Evolutionary conservation across 2,329 filamentous ascomycete genomes (phyloP), one percentile per base, ranked within the genome.

Genomic region (Botrytis cinerea): DNA sequence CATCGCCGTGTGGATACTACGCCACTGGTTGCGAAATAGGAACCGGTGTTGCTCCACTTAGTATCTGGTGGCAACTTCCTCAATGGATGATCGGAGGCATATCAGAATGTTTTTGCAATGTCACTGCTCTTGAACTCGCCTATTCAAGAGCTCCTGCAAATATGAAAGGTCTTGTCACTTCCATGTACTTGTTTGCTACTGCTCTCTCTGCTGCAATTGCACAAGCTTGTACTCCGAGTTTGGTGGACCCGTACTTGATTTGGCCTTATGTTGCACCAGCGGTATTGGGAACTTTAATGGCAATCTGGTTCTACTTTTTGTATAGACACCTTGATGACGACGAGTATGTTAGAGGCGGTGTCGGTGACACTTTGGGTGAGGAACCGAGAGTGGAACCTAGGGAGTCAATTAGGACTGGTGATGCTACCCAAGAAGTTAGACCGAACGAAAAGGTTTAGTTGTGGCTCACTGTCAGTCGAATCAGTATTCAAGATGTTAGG

Each of bases 61-160:
- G 76, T 32, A 75, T 76, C 28, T 79, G 78, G 78, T 61, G 75
- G 79, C 84, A 82, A 48, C 81, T 87, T 35, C 76, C 78, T 22
- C 78, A 78, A 51, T 81, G 87, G 14, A 68, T 73, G 16, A 81
- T 90, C 9, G 83, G 86, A 66, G 87, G 85, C 73, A 84, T 88
- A 76, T 87, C 86, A 0, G 87, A 89, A 80, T 88, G 88, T 76
- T 87, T 89, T 76, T 84, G 85, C 9, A 87, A 85, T 46, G 84
- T 89, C 69, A 89, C 88, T 8, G 90, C 90, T 1, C 88, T 92
- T 76, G 92, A 93, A 81, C 93, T 93, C 75, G 92, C 92, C 59
- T 94, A 90, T 83, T 90, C 90, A 80, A 93, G 93, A 82, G 91
- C 92, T 0, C 92, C 92, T 45, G 89, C 87, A 79, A 93, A 93